Evolutionary conservation across 371 early-diverging fungal genomes (phyloP), one percentile per base, ranked within the genome.

Genomic region (Dinochytrium kinnereticum): DNA sequence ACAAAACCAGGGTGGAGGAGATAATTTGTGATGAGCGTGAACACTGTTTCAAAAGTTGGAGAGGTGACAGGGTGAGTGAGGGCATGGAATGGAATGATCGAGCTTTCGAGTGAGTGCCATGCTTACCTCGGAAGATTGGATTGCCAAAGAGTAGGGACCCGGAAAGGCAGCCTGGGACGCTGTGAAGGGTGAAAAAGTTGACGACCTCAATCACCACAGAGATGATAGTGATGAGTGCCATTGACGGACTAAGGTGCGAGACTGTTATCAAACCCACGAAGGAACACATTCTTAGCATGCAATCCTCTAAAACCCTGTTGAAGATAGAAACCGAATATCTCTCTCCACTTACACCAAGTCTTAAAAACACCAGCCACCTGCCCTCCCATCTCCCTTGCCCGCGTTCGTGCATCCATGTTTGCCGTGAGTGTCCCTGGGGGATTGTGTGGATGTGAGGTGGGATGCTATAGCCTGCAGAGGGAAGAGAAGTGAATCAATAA

Each of bases 1-100:
- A 61, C 10, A 19, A 31, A 15, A 34, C 61, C 61, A 17, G 61
- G 61, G 37, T 61, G 61, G 36, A 61, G 37, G 36, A 61, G 15
- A 36, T 28, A 61, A 36, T 61, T 61, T 7, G 61, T 24, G 37
- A 61, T 10, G 36, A 61, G 37, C 34, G 61, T 61, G 61, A 61
- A 61, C 7, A 61, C 61, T 61, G 24, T 37, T 5, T n/a, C 26
- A 26, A 53, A 53, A 53, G 17, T 26, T 5, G 24, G 34, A 61
- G 61, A 61, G 37, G 36, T 31, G 36, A 7, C 3, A 36, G 34
- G 36, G 36, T 13, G 36, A 37, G 36, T 13, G 10, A 61, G 36
- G 61, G 36, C n/a, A n/a, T n/a, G n/a, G n/a, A n/a, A n/a, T n/a
- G n/a, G n/a, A n/a, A n/a, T n/a, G n/a, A n/a, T n/a, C n/a, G n/a